A percentile compares a stretch with the other conserved stretches of the same genome.
Conservation (phyloP, 2,329 filamentous ascomycete genomes). For the Aspergillus versicolor region DNA sequence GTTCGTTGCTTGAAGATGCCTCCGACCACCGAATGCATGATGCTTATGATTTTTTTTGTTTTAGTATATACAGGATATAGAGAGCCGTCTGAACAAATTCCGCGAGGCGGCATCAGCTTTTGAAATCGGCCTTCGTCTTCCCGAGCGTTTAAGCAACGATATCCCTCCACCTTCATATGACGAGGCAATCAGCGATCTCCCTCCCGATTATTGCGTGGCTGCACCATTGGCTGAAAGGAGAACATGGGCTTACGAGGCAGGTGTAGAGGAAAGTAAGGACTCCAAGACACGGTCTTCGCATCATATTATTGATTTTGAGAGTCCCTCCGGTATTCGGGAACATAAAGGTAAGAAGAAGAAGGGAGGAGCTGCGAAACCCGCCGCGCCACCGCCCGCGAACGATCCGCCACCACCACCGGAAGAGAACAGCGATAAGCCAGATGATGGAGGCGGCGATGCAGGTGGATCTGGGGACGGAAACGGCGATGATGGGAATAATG, state of each 20-base stretch:
- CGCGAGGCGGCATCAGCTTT: constrained; percentile 4
- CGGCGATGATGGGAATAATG: constrained; percentile 36
- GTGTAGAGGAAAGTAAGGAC: constrained; percentile 9
- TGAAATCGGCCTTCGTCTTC: constrained; percentile 14
- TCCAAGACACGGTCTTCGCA: constrained; percentile 7
- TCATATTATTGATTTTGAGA: constrained; percentile 26
- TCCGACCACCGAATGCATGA: neutral
- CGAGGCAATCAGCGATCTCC: constrained; percentile 32
- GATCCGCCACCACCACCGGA: constrained; percentile 15
- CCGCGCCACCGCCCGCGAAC: constrained; percentile 10
- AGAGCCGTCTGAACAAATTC: neutral
- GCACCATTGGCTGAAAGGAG: constrained; percentile 29
- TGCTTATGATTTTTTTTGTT: neutral
- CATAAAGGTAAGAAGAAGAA: constrained; percentile 30
- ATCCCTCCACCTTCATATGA: constrained; percentile 33
- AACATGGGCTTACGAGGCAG: constrained; percentile 7
- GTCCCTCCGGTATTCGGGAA: constrained; percentile 29
- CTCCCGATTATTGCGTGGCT: constrained; percentile 33
- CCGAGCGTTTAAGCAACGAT: constrained; percentile 21
- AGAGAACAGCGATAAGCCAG: constrained; percentile 20
- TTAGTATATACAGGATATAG: constrained; percentile 1
- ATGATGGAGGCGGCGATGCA: constrained; percentile 37
- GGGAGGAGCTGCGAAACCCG: constrained; percentile 13
- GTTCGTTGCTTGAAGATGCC: neutral
- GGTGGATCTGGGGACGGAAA: constrained; percentile 32